Base-by-base conservation (phyloP, 2,329 filamentous ascomycete species). In the Huntiella omanensis region DNA sequence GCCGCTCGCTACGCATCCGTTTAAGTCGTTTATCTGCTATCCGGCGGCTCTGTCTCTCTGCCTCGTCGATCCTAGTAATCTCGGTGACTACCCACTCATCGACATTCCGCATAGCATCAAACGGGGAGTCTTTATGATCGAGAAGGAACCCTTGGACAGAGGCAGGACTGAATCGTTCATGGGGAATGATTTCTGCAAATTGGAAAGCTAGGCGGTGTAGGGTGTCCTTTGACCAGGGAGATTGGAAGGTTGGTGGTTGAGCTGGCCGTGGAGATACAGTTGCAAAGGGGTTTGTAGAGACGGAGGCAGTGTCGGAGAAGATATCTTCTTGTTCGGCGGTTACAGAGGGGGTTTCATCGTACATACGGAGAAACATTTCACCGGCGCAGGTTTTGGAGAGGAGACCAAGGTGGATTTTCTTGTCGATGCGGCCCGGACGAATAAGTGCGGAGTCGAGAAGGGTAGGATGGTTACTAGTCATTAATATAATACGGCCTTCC, bases 391-490 rank as follows among this genome's bases (percentile, higher is more conserved):
- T 53, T 32, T 62, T 61, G 2, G 68, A 72, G 1, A 75, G 73
- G 51, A 72, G 70, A 16, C 62, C 67, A 58, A 86, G 82, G 8
- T 64, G 64, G 1, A 86, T 72, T 53, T 80, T 74, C 36, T 80
- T 63, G 52, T 87, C 82, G 3, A 87, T 76, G 1, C 80, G 68
- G 1, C 82, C 81, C 0, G 83, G 80, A 0, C 82, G 69, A 43
- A 86, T 77, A 4, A 91, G 68, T 0, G 81, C 82, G 40, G 77
- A 70, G 55, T 87, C 82, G 0, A 88, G 70, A 11, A 72, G 68
- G 54, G 87, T 77, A 2, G 79, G 78, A 50, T 75, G 71, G 60
- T 88, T 91, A 32, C 80, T 85, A 0, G 83, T 87, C 79, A 87
- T 85, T 62, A 88, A 77, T 13, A 88, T 69, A 10, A 88, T 73